Conservation (phyloP, 176 grass and related monocot species). For the Hyparrhenia diplandra region DNA sequence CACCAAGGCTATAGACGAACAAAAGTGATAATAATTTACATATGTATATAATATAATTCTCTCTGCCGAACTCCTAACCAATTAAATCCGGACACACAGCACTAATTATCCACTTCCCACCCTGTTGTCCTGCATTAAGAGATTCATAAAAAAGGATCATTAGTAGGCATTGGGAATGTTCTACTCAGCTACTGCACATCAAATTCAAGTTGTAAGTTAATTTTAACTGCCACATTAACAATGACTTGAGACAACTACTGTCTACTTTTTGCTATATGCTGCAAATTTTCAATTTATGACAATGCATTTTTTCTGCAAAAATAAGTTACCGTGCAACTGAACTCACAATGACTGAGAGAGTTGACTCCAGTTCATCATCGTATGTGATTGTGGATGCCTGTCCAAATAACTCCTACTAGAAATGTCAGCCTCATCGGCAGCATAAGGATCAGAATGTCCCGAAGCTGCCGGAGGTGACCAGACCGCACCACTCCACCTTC, state of each 20-base stretch:
- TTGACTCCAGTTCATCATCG: slow-evolving; percentile 83
- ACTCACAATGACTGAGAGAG: slow-evolving; percentile 76
- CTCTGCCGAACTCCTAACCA: slow-evolving; percentile 25
- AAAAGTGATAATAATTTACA: slow-evolving; percentile 70
- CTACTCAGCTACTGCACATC: background rate
- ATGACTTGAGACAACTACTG: background rate
- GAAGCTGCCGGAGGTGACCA: slow-evolving; percentile 77
- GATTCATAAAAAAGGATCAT: slow-evolving; percentile 4
- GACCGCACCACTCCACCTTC: slow-evolving; percentile 76
- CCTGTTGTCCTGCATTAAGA: slow-evolving; percentile 62
- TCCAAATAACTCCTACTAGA: slow-evolving; percentile 61
- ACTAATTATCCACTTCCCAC: slow-evolving; percentile 54
- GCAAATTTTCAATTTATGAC: background rate
- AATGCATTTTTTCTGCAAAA: background rate
- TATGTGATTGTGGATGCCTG: slow-evolving; percentile 61
- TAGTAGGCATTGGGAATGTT: slow-evolving; percentile 22
- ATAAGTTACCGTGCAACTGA: slow-evolving; percentile 40
- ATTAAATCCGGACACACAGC: slow-evolving; percentile 39
- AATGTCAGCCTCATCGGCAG: slow-evolving; percentile 57
- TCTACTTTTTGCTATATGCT: background rate
- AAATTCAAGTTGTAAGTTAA: background rate
- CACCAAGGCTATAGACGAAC: slow-evolving; percentile 35
- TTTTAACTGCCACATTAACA: background rate
- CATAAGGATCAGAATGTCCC: slow-evolving; percentile 52
- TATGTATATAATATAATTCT: slow-evolving; percentile 10